Conservation (phyloP, 768 basidiomycete genomes). For the Xerocomellus dryophilus region DNA sequence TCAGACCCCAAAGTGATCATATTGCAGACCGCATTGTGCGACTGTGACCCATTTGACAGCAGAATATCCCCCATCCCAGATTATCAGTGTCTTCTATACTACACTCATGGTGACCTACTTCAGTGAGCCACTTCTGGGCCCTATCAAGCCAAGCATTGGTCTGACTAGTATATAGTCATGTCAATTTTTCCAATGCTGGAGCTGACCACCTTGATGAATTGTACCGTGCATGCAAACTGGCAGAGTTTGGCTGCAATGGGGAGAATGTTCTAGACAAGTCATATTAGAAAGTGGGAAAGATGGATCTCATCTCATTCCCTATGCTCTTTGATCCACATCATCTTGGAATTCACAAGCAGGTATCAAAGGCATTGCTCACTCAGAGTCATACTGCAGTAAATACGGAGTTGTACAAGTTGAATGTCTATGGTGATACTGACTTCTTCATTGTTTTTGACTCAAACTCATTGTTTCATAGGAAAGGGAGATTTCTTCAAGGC, state of each 20-base stretch:
- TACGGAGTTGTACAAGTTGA: conserved; percentile 44
- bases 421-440: conserved; percentile 40
- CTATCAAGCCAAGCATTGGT: neutral
- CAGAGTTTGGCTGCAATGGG: conserved; percentile 3
- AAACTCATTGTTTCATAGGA: neutral
- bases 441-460: neutral
- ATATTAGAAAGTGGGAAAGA: conserved; percentile 44
- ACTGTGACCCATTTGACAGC: conserved; percentile 1
- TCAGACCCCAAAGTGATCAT: neutral
- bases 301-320: conserved; percentile 38
- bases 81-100: conserved; percentile 1
- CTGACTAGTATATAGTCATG: neutral
- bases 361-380: conserved; percentile 3
- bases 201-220: neutral
- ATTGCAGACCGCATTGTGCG: neutral
- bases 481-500: conserved; percentile 9
- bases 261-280: conserved; percentile 2
- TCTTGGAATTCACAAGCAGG: conserved; percentile 2
- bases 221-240: conserved; percentile 8
- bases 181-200: neutral
- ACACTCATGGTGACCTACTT: neutral
- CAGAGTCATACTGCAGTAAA: neutral
- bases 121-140: neutral
- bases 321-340: conserved; percentile 1
- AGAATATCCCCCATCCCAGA: neutral